phyloP scores from a whole-genome alignment of 345 rosid species.

The thale cress (Arabidopsis thaliana) region DNA sequence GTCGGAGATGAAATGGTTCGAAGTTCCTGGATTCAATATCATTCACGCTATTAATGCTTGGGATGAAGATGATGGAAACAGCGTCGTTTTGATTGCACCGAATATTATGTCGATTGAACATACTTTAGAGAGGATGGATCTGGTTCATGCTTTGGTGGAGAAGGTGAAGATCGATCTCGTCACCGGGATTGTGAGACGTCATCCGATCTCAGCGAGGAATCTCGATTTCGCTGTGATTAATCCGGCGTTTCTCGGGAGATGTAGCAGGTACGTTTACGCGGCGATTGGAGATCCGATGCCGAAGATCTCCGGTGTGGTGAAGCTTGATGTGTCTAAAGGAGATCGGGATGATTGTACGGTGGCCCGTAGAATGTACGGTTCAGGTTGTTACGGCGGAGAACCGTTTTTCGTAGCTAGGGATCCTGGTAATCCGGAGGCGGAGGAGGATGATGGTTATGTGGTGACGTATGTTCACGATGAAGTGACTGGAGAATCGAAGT shows the following conservation, averaged over 20 bases:
- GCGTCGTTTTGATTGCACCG: constrained; percentile 43
- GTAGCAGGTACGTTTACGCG: constrained; percentile 39
- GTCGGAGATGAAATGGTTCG: constrained; percentile 51
- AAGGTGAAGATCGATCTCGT: constrained; percentile 44
- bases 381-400: constrained; percentile 48
- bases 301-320: constrained; percentile 45
- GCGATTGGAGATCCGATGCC: constrained; percentile 52
- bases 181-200: constrained; percentile 48
- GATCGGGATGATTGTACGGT: constrained; percentile 42
- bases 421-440: constrained; percentile 35
- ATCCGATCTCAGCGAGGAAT: constrained; percentile 46
- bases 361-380: constrained; percentile 46
- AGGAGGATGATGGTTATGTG: constrained; percentile 49
- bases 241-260: constrained; percentile 39
- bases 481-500: constrained; percentile 41
- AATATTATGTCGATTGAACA: constrained; percentile 48
- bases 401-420: constrained; percentile 48
- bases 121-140: constrained; percentile 47
- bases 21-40: constrained; percentile 48
- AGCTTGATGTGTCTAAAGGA: constrained; percentile 36
- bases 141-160: constrained; percentile 45
- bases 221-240: constrained; percentile 47
- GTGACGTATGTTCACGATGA: constrained; percentile 48
- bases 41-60: constrained; percentile 51
- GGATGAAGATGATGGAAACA: constrained; percentile 48